Base-by-base conservation (phyloP, 768 basidiomycete genomes). In the Tremella mesenterica region DNA sequence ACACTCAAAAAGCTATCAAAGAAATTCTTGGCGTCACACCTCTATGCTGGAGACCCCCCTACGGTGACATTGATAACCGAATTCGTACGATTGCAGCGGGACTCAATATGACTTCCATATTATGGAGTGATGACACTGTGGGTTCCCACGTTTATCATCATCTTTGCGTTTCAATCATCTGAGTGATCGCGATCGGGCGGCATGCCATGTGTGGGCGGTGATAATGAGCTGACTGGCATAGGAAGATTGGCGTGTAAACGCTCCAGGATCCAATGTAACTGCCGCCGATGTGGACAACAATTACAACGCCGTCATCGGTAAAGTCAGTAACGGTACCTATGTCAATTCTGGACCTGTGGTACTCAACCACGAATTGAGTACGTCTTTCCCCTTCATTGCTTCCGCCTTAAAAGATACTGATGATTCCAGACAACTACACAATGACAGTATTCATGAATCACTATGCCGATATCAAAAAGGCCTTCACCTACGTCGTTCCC, bases 61-160 rank as follows among this genome's bases (percentile, higher is more conserved):
- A 61, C 53, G 72, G 72, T 14, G 72, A 73, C 36, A 59, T 73
- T 47, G 72, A 73, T 47, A 67, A 73, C 52, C 60, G 72, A 33
- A 62, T 73, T 33, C 57, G 72, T 52, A 33, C 60, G 16, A 68
- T 73, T 53, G 72, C 72, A 7, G 34, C 50, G 7, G 51, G 44
- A 2, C 56, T 73, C 12, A 68, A 65, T 57, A 26, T 73, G 48
- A 69, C 59, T 8, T 59, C 57, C 23, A 63, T 70, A 48, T 54
- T 70, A 27, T 72, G 71, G 71, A 52, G 54, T 12, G 59, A 64
- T 20, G 71, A 73, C 36, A 59, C 68, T 14, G 58, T 60, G 39
- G 20, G 59, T 56, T 9, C 7, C 1, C 23, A 4, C 43, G 20
- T 14, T 31, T 29, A 30, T 14, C 1, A 36, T 36, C 23, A 7